phyloP scores from a whole-genome alignment of 164 flowering plant species.

The Vitis rupestris region DNA sequence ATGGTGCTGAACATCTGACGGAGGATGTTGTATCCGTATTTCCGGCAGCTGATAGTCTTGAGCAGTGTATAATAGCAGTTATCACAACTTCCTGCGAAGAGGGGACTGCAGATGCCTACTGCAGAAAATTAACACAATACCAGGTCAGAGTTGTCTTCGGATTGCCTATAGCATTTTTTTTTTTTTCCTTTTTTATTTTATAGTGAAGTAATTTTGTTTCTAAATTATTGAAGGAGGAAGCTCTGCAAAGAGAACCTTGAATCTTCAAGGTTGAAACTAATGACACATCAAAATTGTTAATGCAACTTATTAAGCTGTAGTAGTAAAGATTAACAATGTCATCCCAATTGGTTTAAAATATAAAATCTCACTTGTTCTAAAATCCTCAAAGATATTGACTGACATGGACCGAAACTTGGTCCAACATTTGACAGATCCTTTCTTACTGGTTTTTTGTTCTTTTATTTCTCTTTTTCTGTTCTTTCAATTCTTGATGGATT shows the following conservation, averaged over 20 bases:
- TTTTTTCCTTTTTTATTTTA: not conserved
- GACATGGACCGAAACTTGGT: too few relatives aligned
- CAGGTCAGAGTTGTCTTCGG: conserved; percentile 46
- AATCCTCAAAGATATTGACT: too few relatives aligned
- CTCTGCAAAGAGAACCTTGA: not conserved
- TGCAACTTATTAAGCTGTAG: not conserved
- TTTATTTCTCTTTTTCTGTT: too few relatives aligned
- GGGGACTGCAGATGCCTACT: conserved; percentile 53
- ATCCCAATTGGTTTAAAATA: too few relatives aligned
- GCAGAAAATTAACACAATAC: conserved; percentile 54
- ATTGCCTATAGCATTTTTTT: conserved; percentile 2
- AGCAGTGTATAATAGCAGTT: conserved; percentile 59
- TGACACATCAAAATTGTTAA: not conserved
- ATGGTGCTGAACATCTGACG: conserved; percentile 81
- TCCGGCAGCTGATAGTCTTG: conserved; percentile 90
- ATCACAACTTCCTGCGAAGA: conserved; percentile 62
- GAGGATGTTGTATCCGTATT: conserved; percentile 93
- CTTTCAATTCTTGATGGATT: too few relatives aligned
- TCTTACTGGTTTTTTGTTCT: too few relatives aligned
- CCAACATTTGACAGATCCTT: too few relatives aligned
- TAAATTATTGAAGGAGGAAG: too few relatives aligned
- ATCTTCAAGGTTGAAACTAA: not conserved
- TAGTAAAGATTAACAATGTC: not conserved
- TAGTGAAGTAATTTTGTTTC: not conserved
- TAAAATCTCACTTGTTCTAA: too few relatives aligned